Evolutionary conservation across 495 filamentous ascomycete genomes (phyloP).

Genomic region (Penicillium subrubescens): DNA sequence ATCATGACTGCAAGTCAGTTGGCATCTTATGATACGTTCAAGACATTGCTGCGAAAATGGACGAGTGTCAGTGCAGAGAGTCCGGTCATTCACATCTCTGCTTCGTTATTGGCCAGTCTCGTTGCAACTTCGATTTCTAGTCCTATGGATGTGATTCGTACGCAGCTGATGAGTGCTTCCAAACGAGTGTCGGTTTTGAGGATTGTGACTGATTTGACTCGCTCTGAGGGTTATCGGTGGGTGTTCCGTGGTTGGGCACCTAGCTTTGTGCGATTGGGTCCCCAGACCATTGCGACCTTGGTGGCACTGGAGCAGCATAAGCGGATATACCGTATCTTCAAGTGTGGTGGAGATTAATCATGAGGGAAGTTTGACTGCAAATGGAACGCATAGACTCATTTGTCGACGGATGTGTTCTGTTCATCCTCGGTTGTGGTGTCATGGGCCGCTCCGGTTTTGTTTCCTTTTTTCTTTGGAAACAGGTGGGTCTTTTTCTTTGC

Average conservation of each 20-base stretch:
- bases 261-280: slow-evolving; percentile 78
- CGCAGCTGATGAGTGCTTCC: slow-evolving; percentile 66
- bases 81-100: slow-evolving; percentile 73
- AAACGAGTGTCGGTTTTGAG: slow-evolving; percentile 10
- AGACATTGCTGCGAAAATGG: slow-evolving; percentile 51
- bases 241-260: slow-evolving; percentile 91
- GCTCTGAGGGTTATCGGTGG: slow-evolving; percentile 53
- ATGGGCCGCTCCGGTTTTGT: neutral
- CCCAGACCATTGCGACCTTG: slow-evolving; percentile 86
- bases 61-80: slow-evolving; percentile 50
- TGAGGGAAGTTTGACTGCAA: neutral
- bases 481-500: too few relatives aligned
- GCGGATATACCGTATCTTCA: slow-evolving; percentile 22
- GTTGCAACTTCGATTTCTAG: slow-evolving; percentile 89
- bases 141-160: slow-evolving; percentile 91
- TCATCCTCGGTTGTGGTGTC: neutral
- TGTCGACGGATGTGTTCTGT: neutral
- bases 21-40: slow-evolving; percentile 84
- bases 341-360: neutral
- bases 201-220: slow-evolving; percentile 19
- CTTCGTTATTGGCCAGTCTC: slow-evolving; percentile 76
- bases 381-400: neutral
- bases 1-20: slow-evolving; percentile 86
- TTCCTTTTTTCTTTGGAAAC: neutral
- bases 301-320: slow-evolving; percentile 86